Conservation (phyloP, 345 rosid genomes). For the Pistacia atlantica region DNA sequence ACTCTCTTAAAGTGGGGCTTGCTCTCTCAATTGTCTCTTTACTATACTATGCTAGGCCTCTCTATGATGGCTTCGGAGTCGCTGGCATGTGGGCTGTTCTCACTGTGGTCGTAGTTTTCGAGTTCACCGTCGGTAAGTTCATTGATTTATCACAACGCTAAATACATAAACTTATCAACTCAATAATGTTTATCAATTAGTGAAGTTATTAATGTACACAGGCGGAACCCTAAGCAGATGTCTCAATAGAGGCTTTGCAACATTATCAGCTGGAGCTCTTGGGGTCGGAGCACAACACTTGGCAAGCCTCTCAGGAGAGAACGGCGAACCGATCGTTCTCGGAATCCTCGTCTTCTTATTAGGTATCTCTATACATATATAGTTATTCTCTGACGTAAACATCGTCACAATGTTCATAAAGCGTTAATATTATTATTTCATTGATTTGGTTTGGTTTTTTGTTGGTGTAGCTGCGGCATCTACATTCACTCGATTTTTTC, state of each 20-base stretch:
- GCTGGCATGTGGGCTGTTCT: conserved; percentile 91
- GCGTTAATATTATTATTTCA: background rate
- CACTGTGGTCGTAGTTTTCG: conserved; percentile 77
- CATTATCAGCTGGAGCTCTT: conserved; percentile 58
- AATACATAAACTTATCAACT: no score
- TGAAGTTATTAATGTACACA: conserved; percentile 7
- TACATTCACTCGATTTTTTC: conserved; percentile 74
- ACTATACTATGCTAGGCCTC: conserved; percentile 66
- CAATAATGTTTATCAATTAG: no score
- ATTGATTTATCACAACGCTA: background rate
- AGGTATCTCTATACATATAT: conserved; percentile 31
- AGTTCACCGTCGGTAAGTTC: conserved; percentile 75
- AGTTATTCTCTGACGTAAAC: background rate
- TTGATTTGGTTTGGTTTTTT: background rate
- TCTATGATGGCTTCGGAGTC: conserved; percentile 64
- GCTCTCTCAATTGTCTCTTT: conserved; percentile 76
- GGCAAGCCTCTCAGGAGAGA: conserved; percentile 56
- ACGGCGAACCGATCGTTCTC: conserved; percentile 64
- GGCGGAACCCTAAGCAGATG: conserved; percentile 76
- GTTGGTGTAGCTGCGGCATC: conserved; percentile 51
- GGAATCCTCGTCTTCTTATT: conserved; percentile 67
- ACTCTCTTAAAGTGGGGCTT: conserved; percentile 77
- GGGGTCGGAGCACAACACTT: conserved; percentile 67
- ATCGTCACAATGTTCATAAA: no score
- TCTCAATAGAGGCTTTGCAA: conserved; percentile 70